Base-by-base conservation (phyloP, 1,284 basidiomycete genomes). In the Puccinia polysora region DNA sequence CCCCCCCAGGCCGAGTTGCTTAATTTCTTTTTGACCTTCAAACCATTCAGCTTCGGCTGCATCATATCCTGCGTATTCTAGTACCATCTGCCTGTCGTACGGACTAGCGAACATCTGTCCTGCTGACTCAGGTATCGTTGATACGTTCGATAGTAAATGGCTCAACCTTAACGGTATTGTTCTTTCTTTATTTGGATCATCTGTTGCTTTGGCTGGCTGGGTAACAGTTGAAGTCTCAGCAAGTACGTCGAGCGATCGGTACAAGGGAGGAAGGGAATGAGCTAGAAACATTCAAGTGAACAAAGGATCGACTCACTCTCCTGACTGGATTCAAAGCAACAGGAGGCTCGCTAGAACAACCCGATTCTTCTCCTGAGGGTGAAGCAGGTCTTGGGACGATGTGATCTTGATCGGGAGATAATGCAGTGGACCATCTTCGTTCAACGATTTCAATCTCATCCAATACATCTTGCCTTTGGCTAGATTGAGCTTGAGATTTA, bases 1-100 rank as follows among this genome's bases (percentile, higher is more conserved):
- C 2, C 55, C 58, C n/a, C n/a, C 65, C 1, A 70, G 32, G 0
- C 67, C 67, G 12, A 56, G 55, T 34, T 60, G 43, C 18, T 60
- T 50, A 32, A 62, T 45, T 43, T 70, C 67, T 43, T 70, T 70
- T 8, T 58, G 55, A 2, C 67, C 58, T 52, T 70, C 56, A 59
- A 70, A 62, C 67, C 67, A 70, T 52, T 70, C 67, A 18, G 67
- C 67, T 38, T 70, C 52, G 18, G 67, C 67, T 28, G 67, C 47
- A 70, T 70, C 67, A 30, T 70, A 70, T 2, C 67, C 67, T 43
- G 67, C 55, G 30, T 70, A 62, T 30, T 70, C 67, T 18, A 70
- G 36, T 28, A 70, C 67, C 67, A 70, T 70, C 58, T 70, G 67
- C 0, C 67, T 56, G 30, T 70, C 67, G 50, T 60, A 70, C 36